Evolutionary conservation across 768 basidiomycete genomes (phyloP).

Genomic region (Sporobolomyces pararoseus): DNA sequence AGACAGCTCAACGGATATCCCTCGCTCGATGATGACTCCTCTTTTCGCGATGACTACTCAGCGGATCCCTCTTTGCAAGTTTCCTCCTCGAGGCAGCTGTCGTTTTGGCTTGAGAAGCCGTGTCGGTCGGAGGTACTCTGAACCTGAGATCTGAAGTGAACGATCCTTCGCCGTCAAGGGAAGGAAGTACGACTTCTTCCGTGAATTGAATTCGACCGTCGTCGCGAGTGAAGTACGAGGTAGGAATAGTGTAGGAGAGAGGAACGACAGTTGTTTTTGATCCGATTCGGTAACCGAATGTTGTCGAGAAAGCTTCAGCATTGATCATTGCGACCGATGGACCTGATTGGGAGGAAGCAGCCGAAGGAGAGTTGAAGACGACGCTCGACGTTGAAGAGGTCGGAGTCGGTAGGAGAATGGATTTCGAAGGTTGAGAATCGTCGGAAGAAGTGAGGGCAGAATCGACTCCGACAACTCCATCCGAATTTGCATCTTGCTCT

Average conservation of each 20-base stretch:
- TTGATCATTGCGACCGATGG: background rate
- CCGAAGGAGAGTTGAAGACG: background rate
- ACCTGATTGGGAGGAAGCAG: background rate
- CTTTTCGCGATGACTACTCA: background rate
- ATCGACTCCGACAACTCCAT: conserved; percentile 12
- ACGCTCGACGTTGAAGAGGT: background rate
- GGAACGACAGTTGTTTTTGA: conserved; percentile 24
- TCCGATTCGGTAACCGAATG: conserved; percentile 24
- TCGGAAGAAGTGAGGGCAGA: background rate
- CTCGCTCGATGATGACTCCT: background rate
- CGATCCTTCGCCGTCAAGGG: background rate
- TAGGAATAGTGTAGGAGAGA: conserved; percentile 38
- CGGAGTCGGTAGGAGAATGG: background rate
- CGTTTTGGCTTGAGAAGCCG: background rate
- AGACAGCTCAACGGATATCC: too few relatives aligned
- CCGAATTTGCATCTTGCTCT: background rate
- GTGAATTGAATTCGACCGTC: conserved; percentile 40
- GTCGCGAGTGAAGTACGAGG: conserved; percentile 16
- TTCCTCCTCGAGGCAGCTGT: background rate
- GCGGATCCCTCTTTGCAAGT: conserved; percentile 9
- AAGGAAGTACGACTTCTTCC: conserved; percentile 33
- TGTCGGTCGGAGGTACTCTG: conserved; percentile 23
- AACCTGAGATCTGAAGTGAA: conserved; percentile 37
- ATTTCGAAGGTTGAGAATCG: background rate
- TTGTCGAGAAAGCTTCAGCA: conserved; percentile 12